Evolutionary conservation across 2,329 filamentous ascomycete genomes (phyloP).

Genomic region (Paecilomyces fulvus): DNA sequence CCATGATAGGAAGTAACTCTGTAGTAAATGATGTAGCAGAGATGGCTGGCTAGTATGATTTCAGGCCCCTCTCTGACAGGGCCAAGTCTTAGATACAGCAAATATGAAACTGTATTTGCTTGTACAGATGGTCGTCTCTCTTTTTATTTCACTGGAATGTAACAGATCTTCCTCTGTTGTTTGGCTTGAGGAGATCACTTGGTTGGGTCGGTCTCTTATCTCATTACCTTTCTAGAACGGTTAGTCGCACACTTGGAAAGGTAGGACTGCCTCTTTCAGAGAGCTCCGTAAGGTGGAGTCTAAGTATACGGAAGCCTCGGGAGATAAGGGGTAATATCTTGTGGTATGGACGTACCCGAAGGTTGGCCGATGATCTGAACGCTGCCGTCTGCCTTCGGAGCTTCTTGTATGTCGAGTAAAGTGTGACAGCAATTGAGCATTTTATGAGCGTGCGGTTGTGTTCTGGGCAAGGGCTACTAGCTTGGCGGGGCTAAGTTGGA

Average conservation of each 20-base stretch:
- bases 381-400: too few relatives aligned
- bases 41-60: background rate
- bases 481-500: background rate
- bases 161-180: background rate
- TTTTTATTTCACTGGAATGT: background rate
- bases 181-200: background rate
- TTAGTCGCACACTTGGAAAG: background rate
- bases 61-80: background rate
- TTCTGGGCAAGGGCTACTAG: background rate
- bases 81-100: background rate
- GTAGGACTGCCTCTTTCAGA: background rate
- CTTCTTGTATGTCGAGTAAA: background rate
- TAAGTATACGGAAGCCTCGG: background rate
- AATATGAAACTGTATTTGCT: background rate
- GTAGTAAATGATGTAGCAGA: background rate
- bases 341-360: background rate
- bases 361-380: background rate
- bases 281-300: background rate
- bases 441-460: background rate
- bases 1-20: constrained; percentile 14
- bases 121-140: background rate
- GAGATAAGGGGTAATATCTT: background rate
- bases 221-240: background rate
- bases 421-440: background rate
- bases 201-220: background rate